Evolutionary conservation across 108 stramenopile species (phyloP), one percentile per base, ranked within the genome.

Genomic region (Nannochloropsis gaditana): DNA sequence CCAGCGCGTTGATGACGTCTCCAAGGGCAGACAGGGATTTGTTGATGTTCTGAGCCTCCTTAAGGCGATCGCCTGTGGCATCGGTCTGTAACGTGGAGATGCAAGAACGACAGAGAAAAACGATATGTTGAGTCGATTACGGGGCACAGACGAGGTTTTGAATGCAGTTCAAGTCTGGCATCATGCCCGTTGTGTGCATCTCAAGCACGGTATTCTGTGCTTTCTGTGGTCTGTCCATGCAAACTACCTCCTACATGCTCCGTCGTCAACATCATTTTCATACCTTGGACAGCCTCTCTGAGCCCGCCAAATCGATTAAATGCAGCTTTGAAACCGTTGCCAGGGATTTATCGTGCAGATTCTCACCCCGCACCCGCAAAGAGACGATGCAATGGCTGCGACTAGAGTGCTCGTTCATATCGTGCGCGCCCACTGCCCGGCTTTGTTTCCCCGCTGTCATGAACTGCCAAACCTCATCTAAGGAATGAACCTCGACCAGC

Each of bases 271-370:
- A n/a, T 79, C 19, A n/a, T 19, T 19, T 82, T 4, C 43, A 5
- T 82, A 82, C 45, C 93, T 97, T 99, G 81, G 95, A 90, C n/a
- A 98, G 93, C 86, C 97, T 95, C 89, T 99, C 99, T 11, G 94
- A 95, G 45, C 99, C 99, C 15, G 99, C 99, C 82, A 99, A 92
- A 91, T 99, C 99, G 21, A 99, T 96, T 44, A 99, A 92, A 89
- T 95, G 95, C 79, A 99, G 88, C 79, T 82, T 45, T 15, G 19
- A 47, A 21, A 43, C 86, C 86, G 42, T 82, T 45, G 21, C 82
- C 82, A 41, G 83, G 81, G 82, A 45, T 21, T 9, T 43, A 8
- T 73, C 2, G 82, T 31, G 45, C 19, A 43, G 5, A 31, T 44
- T 84, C 82, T 45, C 41, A 9, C n/a, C 86, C 47, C 47, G 47